phyloP scores from a whole-genome alignment of 129 eudicot genomes.

The Sambucus nigra region DNA sequence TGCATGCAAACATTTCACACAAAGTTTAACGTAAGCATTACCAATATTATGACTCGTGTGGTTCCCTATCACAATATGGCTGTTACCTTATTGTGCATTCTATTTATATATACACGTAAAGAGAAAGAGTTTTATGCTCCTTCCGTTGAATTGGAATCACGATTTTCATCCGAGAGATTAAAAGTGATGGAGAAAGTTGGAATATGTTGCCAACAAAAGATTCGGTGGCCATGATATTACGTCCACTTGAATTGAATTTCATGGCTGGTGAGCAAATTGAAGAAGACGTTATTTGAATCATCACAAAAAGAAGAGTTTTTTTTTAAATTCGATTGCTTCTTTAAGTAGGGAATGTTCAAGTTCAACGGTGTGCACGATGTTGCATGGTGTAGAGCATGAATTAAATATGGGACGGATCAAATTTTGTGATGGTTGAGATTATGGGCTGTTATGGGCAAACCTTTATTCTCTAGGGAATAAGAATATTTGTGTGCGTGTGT shows the following conservation, averaged over 20 bases:
- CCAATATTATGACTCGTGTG: constrained; percentile 3
- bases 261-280: background rate
- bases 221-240: background rate
- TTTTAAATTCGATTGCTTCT: background rate
- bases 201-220: background rate
- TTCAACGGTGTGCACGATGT: background rate
- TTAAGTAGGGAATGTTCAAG: background rate
- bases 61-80: constrained; percentile 10
- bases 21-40: background rate
- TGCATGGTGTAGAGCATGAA: no score
- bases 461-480: no score
- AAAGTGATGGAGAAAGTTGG: background rate
- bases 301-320: background rate
- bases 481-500: no score
- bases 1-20: background rate
- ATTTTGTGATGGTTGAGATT: no score
- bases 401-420: no score
- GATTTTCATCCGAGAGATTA: background rate
- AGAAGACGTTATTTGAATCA: background rate
- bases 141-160: background rate
- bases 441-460: no score
- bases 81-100: background rate
- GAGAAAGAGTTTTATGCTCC: background rate
- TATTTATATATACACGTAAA: background rate
- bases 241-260: background rate